Evolutionary conservation across 1,284 basidiomycete species (phyloP), one percentile per base, ranked within the genome.

Genomic region (Heterobasidion parviporum): DNA sequence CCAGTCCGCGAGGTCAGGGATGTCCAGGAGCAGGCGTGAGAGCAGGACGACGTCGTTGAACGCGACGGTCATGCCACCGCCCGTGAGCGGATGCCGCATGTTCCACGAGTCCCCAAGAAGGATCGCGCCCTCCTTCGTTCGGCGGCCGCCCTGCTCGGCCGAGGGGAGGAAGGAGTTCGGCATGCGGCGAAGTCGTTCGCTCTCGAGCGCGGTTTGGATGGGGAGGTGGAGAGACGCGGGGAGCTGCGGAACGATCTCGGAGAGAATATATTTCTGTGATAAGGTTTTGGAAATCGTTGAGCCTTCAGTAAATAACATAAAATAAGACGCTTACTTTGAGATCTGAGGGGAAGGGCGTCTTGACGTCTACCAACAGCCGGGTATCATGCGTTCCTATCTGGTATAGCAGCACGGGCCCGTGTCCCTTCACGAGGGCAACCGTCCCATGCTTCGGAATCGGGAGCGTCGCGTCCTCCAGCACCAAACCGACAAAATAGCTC

Each of bases 1-100:
- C 89, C 89, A 92, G 65, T 90, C 78, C 6, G 67, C 66, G 35
- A 86, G 68, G 58, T 83, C 73, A 2, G 71, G 62, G 3, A 83
- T 68, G 3, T 72, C 69, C 1, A 73, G 69, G 0, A 96, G 72
- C 57, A 91, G 72, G 33, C 82, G 73, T 0, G 83, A 79, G 8
- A 97, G 76, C 18, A 90, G 66, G 15, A 93, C 85, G 14, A 89
- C 88, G 63, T 97, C 94, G 66, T 86, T 80, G 56, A 97, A 76
- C 1, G 92, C 93, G 47, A 96, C 94, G 1, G 92, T 94, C 94
- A 98, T 98, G 6, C 94, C 94, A 16, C 93, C 96, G 9, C 97
- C 97, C 0, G 96, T 99, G 10, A 99, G 78, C 0, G 97, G 96
- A 71, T 99, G 97, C 1, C 97, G 89, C 95, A 99, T 99, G 70